Conservation (phyloP, 176 grass and related monocot genomes). For the Raddia distichophylla region DNA sequence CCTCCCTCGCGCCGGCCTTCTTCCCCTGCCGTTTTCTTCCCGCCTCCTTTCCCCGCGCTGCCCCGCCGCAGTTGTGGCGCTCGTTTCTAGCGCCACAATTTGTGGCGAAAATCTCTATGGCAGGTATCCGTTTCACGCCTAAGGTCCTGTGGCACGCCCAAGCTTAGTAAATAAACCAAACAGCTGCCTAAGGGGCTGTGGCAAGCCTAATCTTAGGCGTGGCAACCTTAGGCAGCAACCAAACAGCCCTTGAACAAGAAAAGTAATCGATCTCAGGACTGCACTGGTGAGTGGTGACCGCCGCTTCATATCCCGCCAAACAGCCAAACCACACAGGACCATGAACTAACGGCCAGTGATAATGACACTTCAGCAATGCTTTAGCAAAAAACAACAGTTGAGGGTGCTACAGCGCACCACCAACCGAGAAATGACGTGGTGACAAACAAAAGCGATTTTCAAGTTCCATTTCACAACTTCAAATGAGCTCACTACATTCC, state of each 20-base stretch:
- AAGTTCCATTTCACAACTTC: neutral
- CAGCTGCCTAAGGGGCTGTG: too few relatives aligned
- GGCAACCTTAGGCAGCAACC: too few relatives aligned
- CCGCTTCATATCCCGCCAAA: neutral
- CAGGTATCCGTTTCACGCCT: too few relatives aligned
- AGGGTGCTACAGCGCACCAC: neutral
- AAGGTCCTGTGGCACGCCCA: too few relatives aligned
- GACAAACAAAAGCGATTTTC: slow-evolving; percentile 7
- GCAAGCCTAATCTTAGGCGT: too few relatives aligned
- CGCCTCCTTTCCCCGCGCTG: too few relatives aligned
- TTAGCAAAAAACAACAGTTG: neutral
- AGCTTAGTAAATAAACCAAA: too few relatives aligned
- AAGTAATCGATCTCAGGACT: neutral
- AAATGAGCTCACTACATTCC: neutral
- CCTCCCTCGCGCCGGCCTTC: too few relatives aligned
- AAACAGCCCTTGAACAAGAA: neutral
- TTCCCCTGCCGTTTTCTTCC: too few relatives aligned
- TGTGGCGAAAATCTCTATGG: too few relatives aligned
- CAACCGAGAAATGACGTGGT: neutral
- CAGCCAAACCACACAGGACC: neutral
- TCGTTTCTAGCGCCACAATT: too few relatives aligned
- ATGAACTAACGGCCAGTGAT: slow-evolving; percentile 3
- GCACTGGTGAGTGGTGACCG: neutral
- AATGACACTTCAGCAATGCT: neutral
- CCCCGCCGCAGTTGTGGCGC: too few relatives aligned